phyloP scores from a whole-genome alignment of 305 asterid species.

The Coffea humblotiana region DNA sequence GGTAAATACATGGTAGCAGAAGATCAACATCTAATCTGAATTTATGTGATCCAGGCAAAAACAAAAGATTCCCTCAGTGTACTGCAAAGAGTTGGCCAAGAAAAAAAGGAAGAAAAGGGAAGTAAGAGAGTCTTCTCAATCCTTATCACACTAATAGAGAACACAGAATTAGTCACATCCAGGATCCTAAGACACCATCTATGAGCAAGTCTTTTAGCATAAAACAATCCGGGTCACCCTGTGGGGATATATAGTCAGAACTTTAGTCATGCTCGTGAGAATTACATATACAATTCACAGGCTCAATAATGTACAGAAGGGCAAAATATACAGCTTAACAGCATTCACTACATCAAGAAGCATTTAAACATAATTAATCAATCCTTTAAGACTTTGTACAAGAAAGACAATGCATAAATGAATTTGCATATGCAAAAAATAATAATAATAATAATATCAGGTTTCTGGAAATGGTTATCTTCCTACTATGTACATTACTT shows the following conservation, averaged over 20 bases:
- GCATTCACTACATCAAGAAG: background rate
- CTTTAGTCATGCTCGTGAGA: background rate
- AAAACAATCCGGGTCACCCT: background rate
- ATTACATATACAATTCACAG: background rate
- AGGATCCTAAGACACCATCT: background rate
- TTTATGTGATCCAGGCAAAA: background rate
- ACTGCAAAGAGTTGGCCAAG: background rate
- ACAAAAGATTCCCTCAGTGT: background rate
- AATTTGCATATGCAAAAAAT: background rate
- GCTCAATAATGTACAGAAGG: background rate
- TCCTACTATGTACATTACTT: background rate
- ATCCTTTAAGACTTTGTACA: background rate
- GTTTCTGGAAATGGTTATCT: background rate
- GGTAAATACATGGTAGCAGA: background rate
- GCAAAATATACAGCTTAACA: background rate
- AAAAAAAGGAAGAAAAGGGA: background rate
- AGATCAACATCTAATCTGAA: background rate
- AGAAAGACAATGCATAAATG: background rate
- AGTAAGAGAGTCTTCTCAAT: background rate
- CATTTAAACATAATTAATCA: background rate
- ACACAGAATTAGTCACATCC: background rate
- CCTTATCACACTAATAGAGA: background rate
- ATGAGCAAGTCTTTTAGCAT: slow-evolving; percentile 5
- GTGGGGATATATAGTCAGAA: background rate
- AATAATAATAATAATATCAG: background rate